phyloP scores from a whole-genome alignment of 192 early-diverging fungal species.

The Backusella tarrabulga region DNA sequence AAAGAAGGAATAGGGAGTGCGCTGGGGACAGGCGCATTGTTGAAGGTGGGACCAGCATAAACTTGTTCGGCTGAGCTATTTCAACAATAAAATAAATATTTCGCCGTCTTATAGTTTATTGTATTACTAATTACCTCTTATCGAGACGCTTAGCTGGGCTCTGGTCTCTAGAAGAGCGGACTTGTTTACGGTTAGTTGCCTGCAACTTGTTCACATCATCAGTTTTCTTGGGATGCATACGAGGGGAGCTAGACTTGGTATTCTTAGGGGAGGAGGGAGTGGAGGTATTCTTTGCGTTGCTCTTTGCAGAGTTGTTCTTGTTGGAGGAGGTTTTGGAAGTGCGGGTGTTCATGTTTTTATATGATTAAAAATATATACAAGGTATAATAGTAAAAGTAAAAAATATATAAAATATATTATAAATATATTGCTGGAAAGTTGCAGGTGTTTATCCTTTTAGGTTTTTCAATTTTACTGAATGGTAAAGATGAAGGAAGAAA shows the following conservation, averaged over 20 bases:
- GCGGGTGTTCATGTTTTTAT: slow-evolving; percentile 4
- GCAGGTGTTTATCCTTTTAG: not conserved
- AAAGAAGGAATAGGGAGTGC: slow-evolving; percentile 52
- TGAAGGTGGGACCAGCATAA: slow-evolving; percentile 57
- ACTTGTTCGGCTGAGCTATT: slow-evolving; percentile 14
- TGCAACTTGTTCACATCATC: slow-evolving; percentile 8
- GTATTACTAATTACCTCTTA: slow-evolving; percentile 6
- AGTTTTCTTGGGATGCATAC: slow-evolving; percentile 6
- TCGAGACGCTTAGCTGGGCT: not conserved
- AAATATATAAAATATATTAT: slow-evolving; percentile 5
- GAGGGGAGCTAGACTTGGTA: not conserved
- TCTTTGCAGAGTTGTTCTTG: slow-evolving; percentile 2
- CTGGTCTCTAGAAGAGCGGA: not conserved
- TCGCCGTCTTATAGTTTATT: not conserved
- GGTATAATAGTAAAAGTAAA: not conserved
- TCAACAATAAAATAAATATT: not conserved
- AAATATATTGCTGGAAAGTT: slow-evolving; percentile 3
- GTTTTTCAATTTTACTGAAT: slow-evolving; percentile 3
- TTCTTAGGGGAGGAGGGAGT: not conserved
- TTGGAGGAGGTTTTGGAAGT: not conserved
- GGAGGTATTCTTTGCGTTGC: not conserved
- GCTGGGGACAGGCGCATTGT: slow-evolving; percentile 53
- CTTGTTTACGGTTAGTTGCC: not conserved
- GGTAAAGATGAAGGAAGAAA: not conserved
- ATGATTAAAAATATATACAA: slow-evolving; percentile 1